These are phyloP conservation scores for Ceratocystis variospora DNA, from an alignment of 2,329 filamentous ascomycete genomes.

Conservation along the genomic window DNA sequence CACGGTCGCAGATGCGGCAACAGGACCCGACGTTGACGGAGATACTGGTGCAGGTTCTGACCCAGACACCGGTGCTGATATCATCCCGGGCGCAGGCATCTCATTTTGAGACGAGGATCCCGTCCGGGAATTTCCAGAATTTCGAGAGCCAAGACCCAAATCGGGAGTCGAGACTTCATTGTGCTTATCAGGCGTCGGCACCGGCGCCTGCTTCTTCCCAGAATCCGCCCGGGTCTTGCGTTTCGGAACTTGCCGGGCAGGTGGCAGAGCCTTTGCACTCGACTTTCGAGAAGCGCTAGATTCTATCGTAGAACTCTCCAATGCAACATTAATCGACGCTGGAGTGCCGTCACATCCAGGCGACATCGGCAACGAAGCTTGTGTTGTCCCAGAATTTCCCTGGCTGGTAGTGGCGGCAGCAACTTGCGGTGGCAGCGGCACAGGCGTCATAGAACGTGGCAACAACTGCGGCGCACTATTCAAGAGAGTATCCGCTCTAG, in stretches of 20 bases:
- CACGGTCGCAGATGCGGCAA: constrained; percentile 15
- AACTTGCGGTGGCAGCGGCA: constrained; percentile 24
- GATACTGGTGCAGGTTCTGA: background rate
- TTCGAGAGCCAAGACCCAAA: constrained; percentile 12
- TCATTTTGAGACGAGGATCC: constrained; percentile 21
- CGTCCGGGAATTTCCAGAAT: background rate
- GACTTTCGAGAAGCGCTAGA: constrained; percentile 16
- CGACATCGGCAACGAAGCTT: background rate
- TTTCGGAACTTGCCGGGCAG: constrained; percentile 27
- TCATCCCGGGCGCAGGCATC: constrained; percentile 29
- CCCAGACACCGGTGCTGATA: constrained; percentile 44
- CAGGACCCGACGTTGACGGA: background rate
- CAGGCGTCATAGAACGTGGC: constrained; percentile 29
- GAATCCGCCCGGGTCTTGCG: constrained; percentile 35
- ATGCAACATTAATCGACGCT: no score
- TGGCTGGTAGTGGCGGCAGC: background rate
- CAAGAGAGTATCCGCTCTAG: constrained; percentile 22
- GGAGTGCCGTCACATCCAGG: background rate
- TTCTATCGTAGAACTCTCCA: background rate
- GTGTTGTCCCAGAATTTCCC: background rate
- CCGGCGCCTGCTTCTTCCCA: constrained; percentile 27
- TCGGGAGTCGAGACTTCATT: constrained; percentile 23
- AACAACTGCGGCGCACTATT: background rate
- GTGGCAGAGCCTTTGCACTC: constrained; percentile 28
- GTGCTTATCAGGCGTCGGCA: constrained; percentile 18